Percentiles rank a stretch among this genome's conserved stretches.
Evolutionary conservation across 495 filamentous ascomycete species (phyloP).

Genomic region (Lasiosphaeris hirsuta): DNA sequence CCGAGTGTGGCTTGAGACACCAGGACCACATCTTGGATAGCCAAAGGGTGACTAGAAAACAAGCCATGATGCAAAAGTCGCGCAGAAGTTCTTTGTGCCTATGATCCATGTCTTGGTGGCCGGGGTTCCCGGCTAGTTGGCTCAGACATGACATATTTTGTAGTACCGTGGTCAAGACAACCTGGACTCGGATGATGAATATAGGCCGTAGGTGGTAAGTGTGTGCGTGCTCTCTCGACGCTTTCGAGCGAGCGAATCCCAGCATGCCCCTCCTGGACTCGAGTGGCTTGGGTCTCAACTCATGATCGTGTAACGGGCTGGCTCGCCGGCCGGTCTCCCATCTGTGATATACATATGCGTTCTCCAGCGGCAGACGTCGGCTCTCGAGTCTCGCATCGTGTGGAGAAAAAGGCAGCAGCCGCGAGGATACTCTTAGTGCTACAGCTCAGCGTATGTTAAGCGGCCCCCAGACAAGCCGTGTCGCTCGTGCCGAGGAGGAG

Average conservation of each 20-base stretch:
- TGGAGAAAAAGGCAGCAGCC: constrained; percentile 1
- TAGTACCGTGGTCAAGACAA: constrained; percentile 12
- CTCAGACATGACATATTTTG: neutral
- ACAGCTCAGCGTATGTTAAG: neutral
- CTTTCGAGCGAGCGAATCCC: neutral
- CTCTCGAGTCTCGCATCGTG: constrained; percentile 5
- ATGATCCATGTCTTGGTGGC: neutral
- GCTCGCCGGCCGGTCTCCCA: neutral
- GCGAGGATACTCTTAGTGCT: constrained; percentile 3
- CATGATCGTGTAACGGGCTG: neutral
- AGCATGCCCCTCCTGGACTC: neutral
- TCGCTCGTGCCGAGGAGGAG: constrained; percentile 2
- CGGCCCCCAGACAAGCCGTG: neutral
- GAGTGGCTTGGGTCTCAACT: neutral
- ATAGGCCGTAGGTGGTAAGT: neutral
- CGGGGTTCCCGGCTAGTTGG: neutral
- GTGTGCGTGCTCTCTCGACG: neutral
- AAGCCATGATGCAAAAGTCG: neutral
- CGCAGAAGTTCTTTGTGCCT: neutral
- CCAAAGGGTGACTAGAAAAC: neutral
- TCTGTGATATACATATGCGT: constrained; percentile 8
- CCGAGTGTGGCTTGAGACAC: constrained; percentile 8
- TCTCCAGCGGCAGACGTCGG: constrained; percentile 5
- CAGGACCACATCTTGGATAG: neutral
- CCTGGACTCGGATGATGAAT: neutral